These are phyloP conservation scores for Dacryopinax primogenitus DNA, from an alignment of 768 basidiomycete species.

Conservation along the genomic window DNA sequence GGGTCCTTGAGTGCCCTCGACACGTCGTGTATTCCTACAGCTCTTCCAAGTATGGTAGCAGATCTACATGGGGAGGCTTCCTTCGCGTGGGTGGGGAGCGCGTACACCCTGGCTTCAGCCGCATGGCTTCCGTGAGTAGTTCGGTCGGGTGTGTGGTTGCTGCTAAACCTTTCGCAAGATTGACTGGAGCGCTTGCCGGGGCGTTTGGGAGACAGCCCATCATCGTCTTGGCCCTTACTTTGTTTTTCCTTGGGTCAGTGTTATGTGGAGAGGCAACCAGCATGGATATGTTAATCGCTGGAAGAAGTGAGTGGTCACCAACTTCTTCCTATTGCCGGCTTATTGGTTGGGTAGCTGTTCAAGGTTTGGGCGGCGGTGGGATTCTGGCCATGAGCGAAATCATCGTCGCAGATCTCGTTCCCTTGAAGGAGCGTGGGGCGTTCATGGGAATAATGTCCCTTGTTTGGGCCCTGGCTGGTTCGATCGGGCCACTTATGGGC, in stretches of 20 bases:
- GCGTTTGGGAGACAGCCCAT: conserved; percentile 22
- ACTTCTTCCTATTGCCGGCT: not conserved
- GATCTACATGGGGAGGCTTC: conserved; percentile 28
- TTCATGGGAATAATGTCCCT: conserved; percentile 26
- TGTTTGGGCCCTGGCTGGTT: conserved; percentile 19
- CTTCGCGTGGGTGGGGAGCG: conserved; percentile 35
- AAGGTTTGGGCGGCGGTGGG: conserved; percentile 31
- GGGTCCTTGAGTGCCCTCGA: conserved; percentile 29
- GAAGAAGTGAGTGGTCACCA: conserved; percentile 13
- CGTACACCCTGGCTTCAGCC: conserved; percentile 33
- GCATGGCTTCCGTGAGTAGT: conserved; percentile 31
- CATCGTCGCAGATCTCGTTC: conserved; percentile 36
- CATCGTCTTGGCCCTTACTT: conserved; percentile 16
- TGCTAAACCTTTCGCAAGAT: not conserved
- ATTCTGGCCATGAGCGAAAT: conserved; percentile 33
- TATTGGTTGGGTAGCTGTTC: conserved; percentile 16
- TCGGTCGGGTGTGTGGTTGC: not conserved
- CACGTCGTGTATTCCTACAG: conserved; percentile 24
- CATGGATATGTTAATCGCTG: no score
- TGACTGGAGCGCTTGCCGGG: conserved; percentile 11
- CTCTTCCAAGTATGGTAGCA: conserved; percentile 25
- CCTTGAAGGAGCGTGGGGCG: conserved; percentile 35
- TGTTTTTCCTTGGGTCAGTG: conserved; percentile 21
- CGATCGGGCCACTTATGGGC: conserved; percentile 17
- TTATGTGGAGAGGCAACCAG: conserved; percentile 21